phyloP scores from a whole-genome alignment of 768 basidiomycete species.

The Imleria badia region DNA sequence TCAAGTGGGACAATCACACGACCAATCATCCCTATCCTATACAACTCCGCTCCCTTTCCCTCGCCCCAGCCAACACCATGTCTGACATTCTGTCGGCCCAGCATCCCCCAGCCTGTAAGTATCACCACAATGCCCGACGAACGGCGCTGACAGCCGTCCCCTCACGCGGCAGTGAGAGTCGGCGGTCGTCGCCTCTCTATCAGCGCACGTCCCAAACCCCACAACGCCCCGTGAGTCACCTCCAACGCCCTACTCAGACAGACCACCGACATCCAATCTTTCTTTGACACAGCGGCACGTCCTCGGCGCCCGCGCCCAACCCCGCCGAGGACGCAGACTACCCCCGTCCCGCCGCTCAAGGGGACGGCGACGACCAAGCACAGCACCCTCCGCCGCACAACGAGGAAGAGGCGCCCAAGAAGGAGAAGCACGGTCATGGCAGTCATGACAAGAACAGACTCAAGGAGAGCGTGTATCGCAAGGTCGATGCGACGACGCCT shows the following conservation, averaged over 20 bases:
- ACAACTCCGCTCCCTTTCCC: conserved; percentile 12
- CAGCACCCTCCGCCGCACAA: conserved; percentile 37
- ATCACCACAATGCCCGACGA: background rate
- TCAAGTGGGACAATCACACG: conserved; percentile 6
- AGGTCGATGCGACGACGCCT: conserved; percentile 48
- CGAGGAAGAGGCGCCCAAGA: conserved; percentile 48
- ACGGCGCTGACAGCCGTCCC: background rate
- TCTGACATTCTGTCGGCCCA: conserved; percentile 31
- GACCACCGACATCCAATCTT: too few species aligned
- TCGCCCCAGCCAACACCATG: conserved; percentile 23
- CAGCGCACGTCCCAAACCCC: conserved; percentile 39
- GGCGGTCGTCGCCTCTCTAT: conserved; percentile 53
- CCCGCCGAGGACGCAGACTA: conserved; percentile 41
- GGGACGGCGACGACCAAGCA: conserved; percentile 32
- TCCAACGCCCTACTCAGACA: too few species aligned
- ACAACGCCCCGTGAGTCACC: conserved; percentile 30
- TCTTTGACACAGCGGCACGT: background rate
- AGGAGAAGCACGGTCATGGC: conserved; percentile 42
- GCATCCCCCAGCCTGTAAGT: conserved; percentile 52
- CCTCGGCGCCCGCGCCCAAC: conserved; percentile 1
- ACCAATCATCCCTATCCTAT: background rate
- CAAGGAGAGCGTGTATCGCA: conserved; percentile 44
- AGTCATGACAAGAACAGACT: conserved; percentile 45
- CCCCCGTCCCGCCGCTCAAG: conserved; percentile 50
- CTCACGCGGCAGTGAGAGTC: conserved; percentile 35